These are phyloP conservation scores for Entomortierella parvispora DNA, from an alignment of 192 early-diverging fungal species.

Conservation along the genomic window DNA sequence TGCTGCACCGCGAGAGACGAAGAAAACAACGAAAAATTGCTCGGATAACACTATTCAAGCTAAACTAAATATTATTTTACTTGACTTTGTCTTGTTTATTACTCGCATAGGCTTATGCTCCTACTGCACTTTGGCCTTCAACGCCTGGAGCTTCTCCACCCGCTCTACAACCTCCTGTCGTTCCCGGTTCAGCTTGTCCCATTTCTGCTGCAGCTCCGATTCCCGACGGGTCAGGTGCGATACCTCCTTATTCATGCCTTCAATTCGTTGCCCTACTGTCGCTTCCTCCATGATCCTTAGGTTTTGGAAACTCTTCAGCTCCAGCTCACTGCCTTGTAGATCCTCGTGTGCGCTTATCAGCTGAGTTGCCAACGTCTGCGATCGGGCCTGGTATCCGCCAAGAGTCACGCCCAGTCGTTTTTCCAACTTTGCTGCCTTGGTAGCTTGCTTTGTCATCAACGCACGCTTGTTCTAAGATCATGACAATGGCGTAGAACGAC, in stretches of 20 bases:
- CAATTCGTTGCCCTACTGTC: conserved; percentile 65
- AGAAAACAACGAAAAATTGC: too few relatives aligned
- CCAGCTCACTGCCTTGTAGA: conserved; percentile 64
- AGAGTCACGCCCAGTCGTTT: conserved; percentile 80
- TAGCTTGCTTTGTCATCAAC: conserved; percentile 78
- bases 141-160: conserved; percentile 57
- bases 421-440: conserved; percentile 85
- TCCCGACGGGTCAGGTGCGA: conserved; percentile 52
- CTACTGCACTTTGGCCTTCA: conserved; percentile 9
- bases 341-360: conserved; percentile 66
- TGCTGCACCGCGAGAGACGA: too few relatives aligned
- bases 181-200: conserved; percentile 45
- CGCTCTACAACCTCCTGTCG: conserved; percentile 54
- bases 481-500: conserved; percentile 11
- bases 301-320: conserved; percentile 68
- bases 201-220: conserved; percentile 50
- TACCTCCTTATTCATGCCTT: conserved; percentile 57
- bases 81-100: background rate
- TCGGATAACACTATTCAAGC: too few relatives aligned
- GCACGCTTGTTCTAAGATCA: conserved; percentile 63
- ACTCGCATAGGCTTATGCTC: background rate
- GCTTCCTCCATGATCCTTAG: conserved; percentile 68
- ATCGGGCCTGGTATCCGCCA: conserved; percentile 86
- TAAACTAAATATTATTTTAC: too few relatives aligned
- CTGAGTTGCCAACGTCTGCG: conserved; percentile 70